Percentiles rank a stretch among this genome's conserved stretches.
These are phyloP conservation scores for Hymenoscyphus salicellus DNA, from an alignment of 2,329 filamentous ascomycete species.

Conservation along the genomic window DNA sequence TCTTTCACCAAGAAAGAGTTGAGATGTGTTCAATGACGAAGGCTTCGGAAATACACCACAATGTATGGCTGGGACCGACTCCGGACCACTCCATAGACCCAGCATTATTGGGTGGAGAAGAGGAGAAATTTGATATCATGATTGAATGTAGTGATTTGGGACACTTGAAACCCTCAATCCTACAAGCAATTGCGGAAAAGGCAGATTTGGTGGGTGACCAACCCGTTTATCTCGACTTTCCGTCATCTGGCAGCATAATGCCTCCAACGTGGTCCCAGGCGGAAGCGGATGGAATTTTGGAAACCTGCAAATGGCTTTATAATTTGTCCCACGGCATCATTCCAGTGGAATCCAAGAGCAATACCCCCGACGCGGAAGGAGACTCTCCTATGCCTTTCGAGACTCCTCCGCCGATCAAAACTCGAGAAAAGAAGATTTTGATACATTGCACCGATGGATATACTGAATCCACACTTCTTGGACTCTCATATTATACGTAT, in stretches of 20 bases:
- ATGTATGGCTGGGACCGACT: constrained; percentile 87
- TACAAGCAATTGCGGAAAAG: constrained; percentile 60
- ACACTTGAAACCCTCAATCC: constrained; percentile 64
- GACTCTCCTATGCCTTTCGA: constrained; percentile 51
- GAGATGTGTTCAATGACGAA: constrained; percentile 95
- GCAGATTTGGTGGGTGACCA: constrained; percentile 40
- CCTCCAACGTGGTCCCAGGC: constrained; percentile 78
- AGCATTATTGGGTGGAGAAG: constrained; percentile 42
- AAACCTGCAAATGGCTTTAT: constrained; percentile 88
- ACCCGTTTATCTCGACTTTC: constrained; percentile 66
- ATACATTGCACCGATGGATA: constrained; percentile 96
- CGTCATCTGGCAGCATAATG: constrained; percentile 88
- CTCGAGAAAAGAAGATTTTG: constrained; percentile 61
- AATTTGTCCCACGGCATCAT: constrained; percentile 68
- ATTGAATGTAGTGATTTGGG: constrained; percentile 89
- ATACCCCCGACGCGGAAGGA: constrained; percentile 44
- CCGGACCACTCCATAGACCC: constrained; percentile 59
- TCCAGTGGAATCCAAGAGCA: constrained; percentile 27
- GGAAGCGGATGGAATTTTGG: constrained; percentile 80
- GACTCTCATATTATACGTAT: constrained; percentile 90
- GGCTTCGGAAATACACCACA: constrained; percentile 81
- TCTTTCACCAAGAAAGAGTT: constrained; percentile 80
- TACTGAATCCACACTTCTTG: constrained; percentile 87
- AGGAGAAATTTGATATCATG: constrained; percentile 71
- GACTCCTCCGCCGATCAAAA: constrained; percentile 22